Percentiles rank a stretch among this genome's conserved stretches.
Evolutionary conservation across 2,329 filamentous ascomycete genomes (phyloP).

Genomic region (Blastomyces percursus): DNA sequence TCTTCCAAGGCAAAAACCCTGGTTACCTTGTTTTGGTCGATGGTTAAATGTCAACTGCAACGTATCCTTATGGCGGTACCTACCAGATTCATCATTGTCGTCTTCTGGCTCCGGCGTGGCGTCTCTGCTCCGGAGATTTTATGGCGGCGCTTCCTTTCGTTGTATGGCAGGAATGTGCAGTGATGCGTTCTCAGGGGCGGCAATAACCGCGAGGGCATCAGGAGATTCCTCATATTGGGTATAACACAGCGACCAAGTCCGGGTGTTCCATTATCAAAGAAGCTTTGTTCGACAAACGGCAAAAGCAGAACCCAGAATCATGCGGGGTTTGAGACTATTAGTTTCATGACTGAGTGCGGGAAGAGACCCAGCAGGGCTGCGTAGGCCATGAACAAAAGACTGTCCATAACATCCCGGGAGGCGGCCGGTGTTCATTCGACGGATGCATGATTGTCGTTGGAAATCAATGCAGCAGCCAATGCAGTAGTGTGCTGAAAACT

Average conservation of each 20-base stretch:
- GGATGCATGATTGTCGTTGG: too few relatives aligned
- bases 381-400: background rate
- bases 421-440: background rate
- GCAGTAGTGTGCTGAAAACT: too few relatives aligned
- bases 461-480: too few relatives aligned
- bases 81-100: too few relatives aligned
- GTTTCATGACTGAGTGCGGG: background rate
- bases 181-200: background rate
- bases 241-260: background rate
- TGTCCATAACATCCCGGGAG: background rate
- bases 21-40: background rate
- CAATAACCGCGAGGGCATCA: background rate
- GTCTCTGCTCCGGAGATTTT: background rate
- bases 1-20: background rate
- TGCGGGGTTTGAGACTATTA: background rate
- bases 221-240: background rate
- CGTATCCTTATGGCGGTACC: background rate
- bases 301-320: background rate
- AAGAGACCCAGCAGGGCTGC: background rate
- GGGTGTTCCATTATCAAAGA: conserved; percentile 1
- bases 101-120: background rate
- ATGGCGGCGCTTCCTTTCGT: background rate
- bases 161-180: background rate
- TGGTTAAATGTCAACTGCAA: conserved; percentile 1
- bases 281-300: background rate